phyloP scores from a whole-genome alignment of 2,329 filamentous ascomycete genomes.

The Monosporascus sp. region DNA sequence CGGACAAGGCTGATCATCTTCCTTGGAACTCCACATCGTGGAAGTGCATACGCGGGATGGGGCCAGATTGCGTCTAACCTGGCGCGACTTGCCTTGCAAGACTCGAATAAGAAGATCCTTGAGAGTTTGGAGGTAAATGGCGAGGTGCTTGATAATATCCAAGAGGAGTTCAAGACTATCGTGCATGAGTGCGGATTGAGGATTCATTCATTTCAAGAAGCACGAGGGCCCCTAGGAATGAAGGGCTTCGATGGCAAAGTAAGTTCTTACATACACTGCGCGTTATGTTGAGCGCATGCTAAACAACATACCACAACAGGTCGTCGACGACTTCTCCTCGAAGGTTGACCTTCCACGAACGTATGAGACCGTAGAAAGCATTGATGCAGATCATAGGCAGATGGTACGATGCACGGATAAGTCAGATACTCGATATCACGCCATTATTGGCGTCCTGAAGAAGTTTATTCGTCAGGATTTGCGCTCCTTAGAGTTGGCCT shows the following conservation, averaged over 20 bases:
- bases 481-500: neutral
- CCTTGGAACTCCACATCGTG: slow-evolving; percentile 35
- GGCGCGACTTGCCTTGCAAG: slow-evolving; percentile 25
- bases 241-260: slow-evolving; percentile 29
- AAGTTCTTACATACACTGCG: slow-evolving; percentile 1
- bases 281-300: neutral
- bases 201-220: slow-evolving; percentile 36
- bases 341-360: slow-evolving; percentile 28
- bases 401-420: slow-evolving; percentile 28
- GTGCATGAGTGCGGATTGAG: slow-evolving; percentile 18
- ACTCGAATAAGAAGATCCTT: slow-evolving; percentile 29
- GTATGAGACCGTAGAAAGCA: slow-evolving; percentile 32
- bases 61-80: slow-evolving; percentile 28
- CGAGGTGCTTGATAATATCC: slow-evolving; percentile 33
- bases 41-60: slow-evolving; percentile 27
- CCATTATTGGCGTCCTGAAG: slow-evolving; percentile 23
- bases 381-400: slow-evolving; percentile 35
- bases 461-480: slow-evolving; percentile 12
- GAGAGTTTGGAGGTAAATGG: slow-evolving; percentile 26
- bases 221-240: slow-evolving; percentile 27
- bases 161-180: slow-evolving; percentile 28
- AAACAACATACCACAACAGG: slow-evolving; percentile 17
- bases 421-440: slow-evolving; percentile 26
- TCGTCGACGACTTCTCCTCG: slow-evolving; percentile 34
- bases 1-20: slow-evolving; percentile 31